Evolutionary conservation across 306 rosid species (phyloP).

Genomic region (Sechiopsis laciniata): DNA sequence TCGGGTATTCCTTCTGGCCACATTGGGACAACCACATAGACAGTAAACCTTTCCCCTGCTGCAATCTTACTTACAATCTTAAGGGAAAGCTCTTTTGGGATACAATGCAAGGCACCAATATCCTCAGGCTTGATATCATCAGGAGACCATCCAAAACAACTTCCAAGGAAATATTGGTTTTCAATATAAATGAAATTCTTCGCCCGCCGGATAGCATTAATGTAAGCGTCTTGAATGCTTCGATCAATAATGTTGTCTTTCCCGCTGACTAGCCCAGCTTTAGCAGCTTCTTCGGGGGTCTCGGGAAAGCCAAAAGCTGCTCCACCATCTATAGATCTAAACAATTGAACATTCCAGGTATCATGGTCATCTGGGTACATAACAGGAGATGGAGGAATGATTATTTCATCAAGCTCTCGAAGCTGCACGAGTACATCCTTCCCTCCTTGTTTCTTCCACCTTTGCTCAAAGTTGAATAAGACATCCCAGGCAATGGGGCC

Average conservation of each 20-base stretch:
- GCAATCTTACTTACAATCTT: slow-evolving; percentile 64
- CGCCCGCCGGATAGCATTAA: slow-evolving; percentile 64
- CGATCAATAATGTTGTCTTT: slow-evolving; percentile 67
- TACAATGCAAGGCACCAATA: slow-evolving; percentile 53
- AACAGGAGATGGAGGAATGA: slow-evolving; percentile 64
- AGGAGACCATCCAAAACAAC: slow-evolving; percentile 49
- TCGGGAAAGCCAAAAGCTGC: slow-evolving; percentile 80
- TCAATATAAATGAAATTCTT: slow-evolving; percentile 63
- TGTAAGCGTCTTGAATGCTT: slow-evolving; percentile 68
- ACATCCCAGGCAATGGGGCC: slow-evolving; percentile 81
- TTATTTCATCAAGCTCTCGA: slow-evolving; percentile 51
- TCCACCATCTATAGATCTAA: slow-evolving; percentile 72
- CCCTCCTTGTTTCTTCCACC: slow-evolving; percentile 78
- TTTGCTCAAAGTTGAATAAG: slow-evolving; percentile 64
- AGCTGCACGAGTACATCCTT: slow-evolving; percentile 48
- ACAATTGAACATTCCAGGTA: slow-evolving; percentile 68
- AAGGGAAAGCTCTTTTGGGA: slow-evolving; percentile 67
- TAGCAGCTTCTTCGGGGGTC: slow-evolving; percentile 68
- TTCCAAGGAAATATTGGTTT: slow-evolving; percentile 74
- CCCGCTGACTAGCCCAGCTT: slow-evolving; percentile 64
- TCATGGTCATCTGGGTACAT: slow-evolving; percentile 55
- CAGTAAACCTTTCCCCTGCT: slow-evolving; percentile 63
- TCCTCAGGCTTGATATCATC: slow-evolving; percentile 59
- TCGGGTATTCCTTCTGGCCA: slow-evolving; percentile 77
- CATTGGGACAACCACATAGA: slow-evolving; percentile 65